Conservation (phyloP, 2,329 filamentous ascomycete species). For the Amauroascus verrucosus region DNA sequence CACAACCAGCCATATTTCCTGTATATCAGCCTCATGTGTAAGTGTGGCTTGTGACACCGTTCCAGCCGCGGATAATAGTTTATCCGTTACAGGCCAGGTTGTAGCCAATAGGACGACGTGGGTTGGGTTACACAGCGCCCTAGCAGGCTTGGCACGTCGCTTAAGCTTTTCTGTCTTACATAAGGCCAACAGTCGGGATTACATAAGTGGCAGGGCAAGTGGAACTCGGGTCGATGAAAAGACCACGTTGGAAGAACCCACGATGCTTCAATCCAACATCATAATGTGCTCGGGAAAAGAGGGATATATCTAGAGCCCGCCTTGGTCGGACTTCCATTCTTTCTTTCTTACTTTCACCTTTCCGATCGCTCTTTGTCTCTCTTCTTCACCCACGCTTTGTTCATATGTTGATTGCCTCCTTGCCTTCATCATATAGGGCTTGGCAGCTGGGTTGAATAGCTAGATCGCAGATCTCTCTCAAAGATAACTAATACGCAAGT, state of each 20-base stretch:
- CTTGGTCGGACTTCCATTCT: not conserved
- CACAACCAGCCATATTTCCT: too few relatives aligned
- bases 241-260: constrained; percentile 11
- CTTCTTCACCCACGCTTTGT: not conserved
- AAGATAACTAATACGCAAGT: not conserved
- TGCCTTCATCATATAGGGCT: not conserved
- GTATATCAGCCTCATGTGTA: too few relatives aligned
- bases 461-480: not conserved
- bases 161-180: constrained; percentile 1
- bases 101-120: not conserved
- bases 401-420: not conserved
- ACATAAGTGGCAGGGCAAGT: not conserved
- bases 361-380: not conserved
- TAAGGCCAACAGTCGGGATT: not conserved
- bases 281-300: not conserved
- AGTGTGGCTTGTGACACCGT: not conserved
- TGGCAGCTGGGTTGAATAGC: not conserved
- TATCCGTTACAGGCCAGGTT: not conserved
- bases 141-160: not conserved
- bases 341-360: not conserved
- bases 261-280: not conserved
- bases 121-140: not conserved
- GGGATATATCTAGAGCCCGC: not conserved
- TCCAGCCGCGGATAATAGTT: not conserved
- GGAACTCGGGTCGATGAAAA: constrained; percentile 1